phyloP scores from a whole-genome alignment of 139 green algal genomes.

The Micractinium sp. region DNA sequence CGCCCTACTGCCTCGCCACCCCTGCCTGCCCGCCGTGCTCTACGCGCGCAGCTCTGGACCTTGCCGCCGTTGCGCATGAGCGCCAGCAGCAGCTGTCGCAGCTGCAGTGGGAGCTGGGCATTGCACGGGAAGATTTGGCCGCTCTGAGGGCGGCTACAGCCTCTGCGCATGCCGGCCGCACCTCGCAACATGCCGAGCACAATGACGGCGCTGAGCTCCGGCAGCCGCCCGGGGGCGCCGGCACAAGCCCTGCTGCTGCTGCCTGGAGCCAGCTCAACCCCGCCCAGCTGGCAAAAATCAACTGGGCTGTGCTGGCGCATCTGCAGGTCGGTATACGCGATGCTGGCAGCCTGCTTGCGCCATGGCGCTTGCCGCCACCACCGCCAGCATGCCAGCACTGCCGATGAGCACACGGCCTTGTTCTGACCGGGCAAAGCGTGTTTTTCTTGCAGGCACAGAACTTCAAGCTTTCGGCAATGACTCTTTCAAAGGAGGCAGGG shows the following conservation, averaged over 20 bases:
- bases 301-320: not conserved
- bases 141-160: not conserved
- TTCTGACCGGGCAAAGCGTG: no score
- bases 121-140: not conserved
- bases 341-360: no score
- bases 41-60: no score
- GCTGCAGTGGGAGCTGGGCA: not conserved
- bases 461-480: not conserved
- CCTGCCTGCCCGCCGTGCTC: not conserved
- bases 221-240: no score
- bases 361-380: no score
- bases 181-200: not conserved
- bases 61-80: not conserved
- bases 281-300: not conserved
- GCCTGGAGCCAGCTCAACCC: not conserved
- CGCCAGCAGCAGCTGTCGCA: constrained; percentile 14
- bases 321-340: not conserved
- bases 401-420: no score
- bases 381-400: no score
- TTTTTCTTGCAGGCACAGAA: not conserved
- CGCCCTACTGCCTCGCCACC: no score
- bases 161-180: no score
- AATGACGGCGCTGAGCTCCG: not conserved
- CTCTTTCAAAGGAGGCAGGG: not conserved
- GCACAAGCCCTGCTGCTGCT: not conserved